Base-by-base conservation (phyloP, 169 alveolate species). In the Cryptosporidium felis region DNA sequence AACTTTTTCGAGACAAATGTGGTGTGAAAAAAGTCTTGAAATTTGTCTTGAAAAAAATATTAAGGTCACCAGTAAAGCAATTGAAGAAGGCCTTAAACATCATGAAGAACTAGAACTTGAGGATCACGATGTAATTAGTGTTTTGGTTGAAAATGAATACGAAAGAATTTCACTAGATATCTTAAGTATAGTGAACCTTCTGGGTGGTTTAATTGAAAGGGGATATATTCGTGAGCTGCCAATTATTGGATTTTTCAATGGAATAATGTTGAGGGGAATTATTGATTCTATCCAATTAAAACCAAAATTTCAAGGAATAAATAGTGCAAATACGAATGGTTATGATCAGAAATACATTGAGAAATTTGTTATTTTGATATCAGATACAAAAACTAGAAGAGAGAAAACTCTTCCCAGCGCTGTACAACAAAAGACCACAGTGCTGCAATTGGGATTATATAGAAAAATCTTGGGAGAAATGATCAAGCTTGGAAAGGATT, bases 361-460 rank as follows among this genome's bases (percentile, higher is more conserved):
- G 6, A 74, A 74, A 10, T 74, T 38, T 38, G 26, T 32, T 12
- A 56, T 74, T 41, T 38, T 74, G 61, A 74, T 74, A 9, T 16
- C 85, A 36, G 85, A 74, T 49, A 74, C 85, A 53, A 74, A 74
- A 26, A 74, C 85, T 10, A 26, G 85, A 4, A 74, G 85, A 56
- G 56, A 74, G 21, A 49, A 46, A 21, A 53, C 85, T 38, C 53
- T 56, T 51, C 85, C 85, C 3, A 74, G 85, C 36, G 56, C 36
- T 18, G 51, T 38, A 26, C 85, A 74, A 23, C 85, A 74, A 53
- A 74, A 74, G 41, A 74, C 85, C 28, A 74, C 85, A 51, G 85
- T 74, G 9, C 34, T 74, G 8, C 85, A 74, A 53, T 26, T 74
- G 0, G 85, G 85, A n/a, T 53, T 74, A 16, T 74, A 74, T 53